Conservation (phyloP, 2,329 filamentous ascomycete genomes). For the Claviceps humidiphila region DNA sequence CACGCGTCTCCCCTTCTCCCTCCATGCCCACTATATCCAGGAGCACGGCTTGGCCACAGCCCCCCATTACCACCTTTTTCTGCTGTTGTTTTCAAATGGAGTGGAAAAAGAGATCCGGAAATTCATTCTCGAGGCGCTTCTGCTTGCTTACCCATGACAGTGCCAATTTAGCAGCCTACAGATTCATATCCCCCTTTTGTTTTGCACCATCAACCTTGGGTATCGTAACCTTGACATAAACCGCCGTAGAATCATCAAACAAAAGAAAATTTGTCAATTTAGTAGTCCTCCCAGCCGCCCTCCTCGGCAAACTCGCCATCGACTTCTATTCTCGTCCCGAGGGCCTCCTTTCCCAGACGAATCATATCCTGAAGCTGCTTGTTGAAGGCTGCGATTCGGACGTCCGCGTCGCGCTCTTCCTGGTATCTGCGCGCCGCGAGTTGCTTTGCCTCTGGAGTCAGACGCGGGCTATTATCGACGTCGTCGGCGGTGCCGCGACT, state of each 20-base stretch:
- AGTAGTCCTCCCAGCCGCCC: constrained; percentile 22
- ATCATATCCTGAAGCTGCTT: constrained; percentile 75
- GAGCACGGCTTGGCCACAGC: not conserved
- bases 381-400: constrained; percentile 68
- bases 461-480: constrained; percentile 30
- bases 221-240: constrained; percentile 4
- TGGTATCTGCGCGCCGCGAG: constrained; percentile 58
- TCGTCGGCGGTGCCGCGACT: constrained; percentile 12
- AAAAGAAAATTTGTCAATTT: not conserved
- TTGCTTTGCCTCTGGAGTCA: constrained; percentile 55
- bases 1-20: not conserved
- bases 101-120: not conserved
- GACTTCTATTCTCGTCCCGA: constrained; percentile 62
- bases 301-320: constrained; percentile 38
- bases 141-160: not conserved
- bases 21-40: not conserved
- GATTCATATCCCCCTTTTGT: not conserved
- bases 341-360: constrained; percentile 70
- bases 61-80: not conserved
- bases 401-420: constrained; percentile 67
- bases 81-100: no score
- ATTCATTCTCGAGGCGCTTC: not conserved
- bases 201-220: not conserved
- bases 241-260: not conserved
- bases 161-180: not conserved